Percentiles rank a stretch among this genome's conserved stretches.
These are phyloP conservation scores for Chrysochromulina parva DNA, from an alignment of 78 protist species.

Conservation along the genomic window DNA sequence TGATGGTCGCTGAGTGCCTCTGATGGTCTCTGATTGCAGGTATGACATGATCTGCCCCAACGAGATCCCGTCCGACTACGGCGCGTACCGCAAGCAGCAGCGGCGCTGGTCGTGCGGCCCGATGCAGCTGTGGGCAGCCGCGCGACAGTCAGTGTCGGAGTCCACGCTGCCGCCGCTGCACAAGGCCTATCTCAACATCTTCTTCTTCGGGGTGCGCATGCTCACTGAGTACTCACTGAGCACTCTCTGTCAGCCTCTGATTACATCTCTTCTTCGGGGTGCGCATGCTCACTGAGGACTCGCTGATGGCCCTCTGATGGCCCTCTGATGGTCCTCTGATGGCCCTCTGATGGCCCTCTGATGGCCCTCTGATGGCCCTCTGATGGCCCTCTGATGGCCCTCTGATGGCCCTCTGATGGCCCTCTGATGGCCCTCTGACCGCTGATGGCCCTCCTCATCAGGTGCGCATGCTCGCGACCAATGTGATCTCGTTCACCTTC, in stretches of 20 bases:
- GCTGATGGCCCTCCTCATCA: no score
- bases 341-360: no score
- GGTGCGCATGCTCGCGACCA: background rate
- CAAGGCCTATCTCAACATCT: constrained; percentile 9
- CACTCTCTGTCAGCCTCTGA: no score
- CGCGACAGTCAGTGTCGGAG: background rate
- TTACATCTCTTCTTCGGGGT: background rate
- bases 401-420: no score
- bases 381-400: no score
- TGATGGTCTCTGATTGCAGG: no score
- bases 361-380: no score
- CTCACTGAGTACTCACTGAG: no score
- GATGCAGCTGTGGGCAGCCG: constrained; percentile 22
- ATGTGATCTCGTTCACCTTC: constrained; percentile 15
- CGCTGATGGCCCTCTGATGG: no score
- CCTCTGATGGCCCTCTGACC: no score
- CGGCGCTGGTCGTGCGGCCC: constrained; percentile 3
- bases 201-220: constrained; percentile 22
- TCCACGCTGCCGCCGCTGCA: constrained; percentile 18
- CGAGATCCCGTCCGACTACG: constrained; percentile 22
- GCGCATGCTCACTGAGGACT: background rate
- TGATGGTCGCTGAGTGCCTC: no score
- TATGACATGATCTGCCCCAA: background rate
- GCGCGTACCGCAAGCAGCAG: constrained; percentile 17
- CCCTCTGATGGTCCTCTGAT: no score